Percentiles rank a stretch among this genome's conserved stretches.
Evolutionary conservation across 345 rosid genomes (phyloP).

Genomic region (Geranium rotundifolium): DNA sequence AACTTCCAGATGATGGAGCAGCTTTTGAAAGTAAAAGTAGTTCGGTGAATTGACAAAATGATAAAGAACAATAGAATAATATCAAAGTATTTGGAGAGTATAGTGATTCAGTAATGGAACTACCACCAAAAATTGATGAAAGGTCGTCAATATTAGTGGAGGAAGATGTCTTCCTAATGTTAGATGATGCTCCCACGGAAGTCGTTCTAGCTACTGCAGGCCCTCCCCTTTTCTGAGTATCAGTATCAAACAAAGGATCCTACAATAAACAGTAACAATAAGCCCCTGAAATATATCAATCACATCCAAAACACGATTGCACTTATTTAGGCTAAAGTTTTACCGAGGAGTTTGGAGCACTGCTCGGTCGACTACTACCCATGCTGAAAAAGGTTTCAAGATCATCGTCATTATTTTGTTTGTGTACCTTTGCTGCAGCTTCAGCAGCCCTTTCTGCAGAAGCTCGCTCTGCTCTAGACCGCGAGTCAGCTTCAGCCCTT

Average conservation of each 20-base stretch:
- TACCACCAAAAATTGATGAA: conserved; percentile 88
- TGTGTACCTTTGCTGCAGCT: conserved; percentile 33
- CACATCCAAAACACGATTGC: conserved; percentile 4
- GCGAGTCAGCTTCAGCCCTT: conserved; percentile 13
- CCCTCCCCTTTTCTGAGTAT: conserved; percentile 44
- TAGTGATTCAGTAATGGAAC: conserved; percentile 2
- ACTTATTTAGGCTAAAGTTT: conserved; percentile 18
- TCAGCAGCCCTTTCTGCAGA: conserved; percentile 58
- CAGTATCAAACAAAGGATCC: conserved; percentile 71
- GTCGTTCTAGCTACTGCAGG: conserved; percentile 51
- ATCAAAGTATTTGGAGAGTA: neutral
- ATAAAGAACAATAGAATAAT: neutral
- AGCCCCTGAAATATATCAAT: neutral
- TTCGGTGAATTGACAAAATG: conserved; percentile 11
- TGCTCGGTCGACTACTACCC: conserved; percentile 46
- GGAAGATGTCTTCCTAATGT: conserved; percentile 75
- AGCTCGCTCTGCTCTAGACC: conserved; percentile 58
- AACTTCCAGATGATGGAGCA: conserved; percentile 48
- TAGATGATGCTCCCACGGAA: conserved; percentile 45
- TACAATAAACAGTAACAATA: conserved; percentile 16
- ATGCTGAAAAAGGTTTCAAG: conserved; percentile 75
- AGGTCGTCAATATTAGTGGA: conserved; percentile 66
- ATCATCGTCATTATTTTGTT: conserved; percentile 60
- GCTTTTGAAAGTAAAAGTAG: conserved; percentile 30
- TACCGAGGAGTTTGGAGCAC: conserved; percentile 66